phyloP scores from a whole-genome alignment of 306 rosid species.

The Cyclanthera cordifolia region DNA sequence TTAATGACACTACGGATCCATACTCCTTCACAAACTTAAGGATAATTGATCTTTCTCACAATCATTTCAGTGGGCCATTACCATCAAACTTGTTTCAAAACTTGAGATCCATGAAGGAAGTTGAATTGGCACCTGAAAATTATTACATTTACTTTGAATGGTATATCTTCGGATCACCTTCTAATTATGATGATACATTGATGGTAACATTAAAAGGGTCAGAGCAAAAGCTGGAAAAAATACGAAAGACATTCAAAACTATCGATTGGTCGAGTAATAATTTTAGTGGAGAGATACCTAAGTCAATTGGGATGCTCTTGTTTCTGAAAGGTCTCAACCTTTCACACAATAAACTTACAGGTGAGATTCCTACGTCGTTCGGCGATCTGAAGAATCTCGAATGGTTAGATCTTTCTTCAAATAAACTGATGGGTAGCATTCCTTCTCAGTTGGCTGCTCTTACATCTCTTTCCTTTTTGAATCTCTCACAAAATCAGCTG shows the following conservation, averaged over 20 bases:
- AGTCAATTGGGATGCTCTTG: constrained; percentile 13
- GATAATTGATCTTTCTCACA: constrained; percentile 29
- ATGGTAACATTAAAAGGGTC: constrained; percentile 18
- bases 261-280: constrained; percentile 33
- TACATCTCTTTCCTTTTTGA: constrained; percentile 4
- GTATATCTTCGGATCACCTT: neutral
- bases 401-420: constrained; percentile 31
- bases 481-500: constrained; percentile 24
- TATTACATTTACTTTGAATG: neutral
- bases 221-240: neutral
- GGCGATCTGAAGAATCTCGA: constrained; percentile 18
- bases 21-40: constrained; percentile 14
- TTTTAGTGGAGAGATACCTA: constrained; percentile 26
- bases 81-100: constrained; percentile 18
- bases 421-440: neutral
- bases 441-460: constrained; percentile 17
- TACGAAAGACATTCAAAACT: constrained; percentile 10
- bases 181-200: neutral
- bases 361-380: constrained; percentile 23
- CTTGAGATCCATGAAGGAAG: constrained; percentile 21
- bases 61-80: constrained; percentile 21
- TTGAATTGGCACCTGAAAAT: neutral
- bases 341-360: constrained; percentile 23
- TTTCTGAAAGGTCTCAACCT: constrained; percentile 24
- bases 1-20: constrained; percentile 2